These are phyloP conservation scores for Boletus eberwhitei DNA, from an alignment of 768 basidiomycete species.

Conservation along the genomic window DNA sequence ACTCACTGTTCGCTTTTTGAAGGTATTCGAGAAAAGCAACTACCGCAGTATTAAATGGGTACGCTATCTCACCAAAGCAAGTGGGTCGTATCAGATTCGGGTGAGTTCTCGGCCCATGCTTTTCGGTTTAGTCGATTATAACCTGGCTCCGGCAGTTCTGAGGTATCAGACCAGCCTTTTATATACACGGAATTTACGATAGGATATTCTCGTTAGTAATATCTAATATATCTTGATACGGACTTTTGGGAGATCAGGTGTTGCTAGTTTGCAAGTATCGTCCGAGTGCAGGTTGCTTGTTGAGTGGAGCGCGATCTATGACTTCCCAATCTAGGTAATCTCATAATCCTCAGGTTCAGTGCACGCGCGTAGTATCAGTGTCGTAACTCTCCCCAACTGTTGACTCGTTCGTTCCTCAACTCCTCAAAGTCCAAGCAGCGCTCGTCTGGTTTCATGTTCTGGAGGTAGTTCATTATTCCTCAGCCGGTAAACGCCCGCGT, in stretches of 20 bases:
- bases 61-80: slow-evolving; percentile 90
- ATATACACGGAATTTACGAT: slow-evolving; percentile 26
- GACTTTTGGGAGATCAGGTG: slow-evolving; percentile 7
- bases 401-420: slow-evolving; percentile 10
- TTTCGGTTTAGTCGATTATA: not conserved
- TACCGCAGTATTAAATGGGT: slow-evolving; percentile 98
- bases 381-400: slow-evolving; percentile 22
- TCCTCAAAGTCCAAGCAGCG: slow-evolving; percentile 10
- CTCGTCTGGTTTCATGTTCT: slow-evolving; percentile 40
- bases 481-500: not conserved
- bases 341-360: slow-evolving; percentile 5
- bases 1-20: slow-evolving; percentile 92
- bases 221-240: slow-evolving; percentile 25
- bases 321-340: slow-evolving; percentile 27
- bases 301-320: slow-evolving; percentile 5
- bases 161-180: slow-evolving; percentile 10
- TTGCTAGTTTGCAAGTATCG: not conserved
- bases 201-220: slow-evolving; percentile 23
- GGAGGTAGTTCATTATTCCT: slow-evolving; percentile 37
- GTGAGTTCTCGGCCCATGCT: slow-evolving; percentile 46
- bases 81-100: slow-evolving; percentile 89
- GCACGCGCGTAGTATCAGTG: slow-evolving; percentile 4
- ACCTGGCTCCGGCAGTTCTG: slow-evolving; percentile 24
- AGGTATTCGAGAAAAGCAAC: slow-evolving; percentile 94
- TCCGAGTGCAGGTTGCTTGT: not conserved